A percentile compares a stretch with the other conserved stretches of the same genome.
phyloP scores from a whole-genome alignment of 2,329 filamentous ascomycete species.

The Lachnum nothofagi region DNA sequence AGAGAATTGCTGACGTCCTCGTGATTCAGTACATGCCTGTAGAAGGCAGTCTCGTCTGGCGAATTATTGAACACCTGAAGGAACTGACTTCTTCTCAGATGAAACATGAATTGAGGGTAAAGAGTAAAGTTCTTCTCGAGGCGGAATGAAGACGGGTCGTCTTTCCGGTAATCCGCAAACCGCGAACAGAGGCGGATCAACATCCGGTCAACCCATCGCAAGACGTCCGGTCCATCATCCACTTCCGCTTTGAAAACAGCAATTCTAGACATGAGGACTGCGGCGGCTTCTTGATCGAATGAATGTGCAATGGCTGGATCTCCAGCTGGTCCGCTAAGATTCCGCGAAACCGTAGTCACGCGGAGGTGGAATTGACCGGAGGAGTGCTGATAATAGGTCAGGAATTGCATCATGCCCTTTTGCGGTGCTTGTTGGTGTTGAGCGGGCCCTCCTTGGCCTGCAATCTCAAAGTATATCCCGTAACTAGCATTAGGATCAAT shows the following conservation, averaged over 20 bases:
- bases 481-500: conserved; percentile 93
- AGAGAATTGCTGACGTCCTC: conserved; percentile 96
- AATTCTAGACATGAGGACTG: conserved; percentile 97
- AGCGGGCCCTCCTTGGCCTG: conserved; percentile 80
- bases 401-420: conserved; percentile 94
- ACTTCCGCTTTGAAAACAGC: conserved; percentile 98
- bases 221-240: conserved; percentile 94
- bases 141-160: conserved; percentile 94
- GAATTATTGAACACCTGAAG: conserved; percentile 99
- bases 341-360: conserved; percentile 88
- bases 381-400: conserved; percentile 97
- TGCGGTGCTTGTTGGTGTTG: conserved; percentile 82
- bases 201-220: conserved; percentile 98
- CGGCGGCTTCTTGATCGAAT: conserved; percentile 96
- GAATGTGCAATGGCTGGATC: conserved; percentile 94
- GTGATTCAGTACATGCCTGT: conserved; percentile 92
- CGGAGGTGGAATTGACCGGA: conserved; percentile 93
- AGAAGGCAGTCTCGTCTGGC: conserved; percentile 98
- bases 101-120: conserved; percentile 99
- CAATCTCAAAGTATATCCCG: conserved; percentile 96
- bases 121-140: conserved; percentile 98
- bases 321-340: conserved; percentile 86
- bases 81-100: conserved; percentile 93
- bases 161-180: conserved; percentile 96
- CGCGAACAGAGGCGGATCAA: conserved; percentile 91